Percentiles rank a stretch among this genome's conserved stretches.
Conservation (phyloP, 192 early-diverging fungal species). For the Diversispora eburnea region DNA sequence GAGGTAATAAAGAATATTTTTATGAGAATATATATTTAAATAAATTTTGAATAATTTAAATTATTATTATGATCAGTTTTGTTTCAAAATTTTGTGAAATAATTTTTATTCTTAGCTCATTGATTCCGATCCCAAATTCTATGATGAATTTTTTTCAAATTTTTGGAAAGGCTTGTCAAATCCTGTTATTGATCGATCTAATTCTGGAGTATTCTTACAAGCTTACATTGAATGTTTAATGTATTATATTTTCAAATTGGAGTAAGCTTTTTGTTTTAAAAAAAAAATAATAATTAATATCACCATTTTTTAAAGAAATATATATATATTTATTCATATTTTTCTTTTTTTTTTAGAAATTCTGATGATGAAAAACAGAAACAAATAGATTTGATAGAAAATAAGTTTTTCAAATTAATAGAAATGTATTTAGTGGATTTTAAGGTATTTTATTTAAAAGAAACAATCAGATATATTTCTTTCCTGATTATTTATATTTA, state of each 20-base stretch:
- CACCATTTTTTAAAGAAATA: neutral
- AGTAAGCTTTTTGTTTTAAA: slow-evolving; percentile 29
- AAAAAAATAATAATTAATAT: too few relatives aligned
- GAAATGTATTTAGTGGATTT: slow-evolving; percentile 42
- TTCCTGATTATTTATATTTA: neutral
- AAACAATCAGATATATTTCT: too few relatives aligned
- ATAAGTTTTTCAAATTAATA: slow-evolving; percentile 40
- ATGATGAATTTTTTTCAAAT: slow-evolving; percentile 56
- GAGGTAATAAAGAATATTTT: slow-evolving; percentile 32
- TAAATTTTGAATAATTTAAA: neutral
- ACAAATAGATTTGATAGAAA: slow-evolving; percentile 26
- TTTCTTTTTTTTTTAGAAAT: slow-evolving; percentile 20
- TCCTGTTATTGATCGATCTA: slow-evolving; percentile 45
- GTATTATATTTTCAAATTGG: slow-evolving; percentile 48
- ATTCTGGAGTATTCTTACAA: slow-evolving; percentile 50
- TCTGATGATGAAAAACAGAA: slow-evolving; percentile 4
- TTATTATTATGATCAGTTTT: neutral
- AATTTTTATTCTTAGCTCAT: slow-evolving; percentile 10
- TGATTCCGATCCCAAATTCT: slow-evolving; percentile 41
- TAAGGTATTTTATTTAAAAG: slow-evolving; percentile 2
- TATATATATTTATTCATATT: slow-evolving; percentile 16
- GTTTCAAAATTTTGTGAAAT: neutral
- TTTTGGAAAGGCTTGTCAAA: slow-evolving; percentile 57
- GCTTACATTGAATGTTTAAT: slow-evolving; percentile 64
- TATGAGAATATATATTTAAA: too few relatives aligned